phyloP scores from a whole-genome alignment of 768 basidiomycete species.

The Scleroderma bovista region DNA sequence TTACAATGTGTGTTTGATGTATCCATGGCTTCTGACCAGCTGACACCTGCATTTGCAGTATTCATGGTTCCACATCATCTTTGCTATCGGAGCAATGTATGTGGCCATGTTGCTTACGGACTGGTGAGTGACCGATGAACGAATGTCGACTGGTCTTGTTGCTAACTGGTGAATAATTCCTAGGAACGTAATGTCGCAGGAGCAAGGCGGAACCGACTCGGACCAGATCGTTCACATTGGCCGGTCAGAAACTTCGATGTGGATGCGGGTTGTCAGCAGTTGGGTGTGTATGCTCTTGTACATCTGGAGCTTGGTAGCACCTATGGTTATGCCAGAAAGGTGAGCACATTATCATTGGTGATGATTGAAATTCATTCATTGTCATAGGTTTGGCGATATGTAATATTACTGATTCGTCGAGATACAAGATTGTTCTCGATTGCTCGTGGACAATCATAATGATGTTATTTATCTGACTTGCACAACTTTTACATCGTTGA shows the following conservation, averaged over 20 bases:
- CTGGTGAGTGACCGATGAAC: constrained; percentile 59
- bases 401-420: constrained; percentile 2
- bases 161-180: background rate
- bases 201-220: constrained; percentile 44
- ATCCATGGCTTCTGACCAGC: background rate
- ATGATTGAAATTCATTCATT: constrained; percentile 3
- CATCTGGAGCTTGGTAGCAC: constrained; percentile 84
- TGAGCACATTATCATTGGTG: constrained; percentile 31
- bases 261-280: constrained; percentile 96
- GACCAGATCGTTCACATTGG: constrained; percentile 85
- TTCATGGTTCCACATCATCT: constrained; percentile 98
- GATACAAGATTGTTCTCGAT: no score
- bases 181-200: constrained; percentile 72
- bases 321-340: constrained; percentile 88
- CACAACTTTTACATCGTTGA: no score
- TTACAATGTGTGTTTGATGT: constrained; percentile 67
- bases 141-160: constrained; percentile 3
- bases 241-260: constrained; percentile 95
- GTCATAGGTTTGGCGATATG: constrained; percentile 21
- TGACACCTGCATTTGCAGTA: constrained; percentile 49
- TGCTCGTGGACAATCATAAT: no score
- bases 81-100: constrained; percentile 95
- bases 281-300: constrained; percentile 91
- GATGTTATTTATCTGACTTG: no score
- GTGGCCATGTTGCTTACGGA: constrained; percentile 95